Evolutionary conservation across 768 basidiomycete genomes (phyloP).

Genomic region (Mrakia blollopis): DNA sequence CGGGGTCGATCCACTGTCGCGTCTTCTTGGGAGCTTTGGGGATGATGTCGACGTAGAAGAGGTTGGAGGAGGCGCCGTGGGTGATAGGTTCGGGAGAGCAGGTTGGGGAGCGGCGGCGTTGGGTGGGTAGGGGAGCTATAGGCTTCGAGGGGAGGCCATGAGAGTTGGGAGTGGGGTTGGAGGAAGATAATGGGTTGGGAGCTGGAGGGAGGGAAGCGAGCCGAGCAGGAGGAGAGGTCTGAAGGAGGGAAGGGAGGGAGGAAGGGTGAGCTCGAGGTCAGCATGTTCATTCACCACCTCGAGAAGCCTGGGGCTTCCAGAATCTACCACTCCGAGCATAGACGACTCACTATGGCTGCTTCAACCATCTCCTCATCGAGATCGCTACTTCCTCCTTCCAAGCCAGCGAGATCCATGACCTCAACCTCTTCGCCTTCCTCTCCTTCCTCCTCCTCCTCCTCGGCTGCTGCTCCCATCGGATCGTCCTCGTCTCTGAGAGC

Average conservation of each 20-base stretch:
- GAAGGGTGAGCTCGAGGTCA: background rate
- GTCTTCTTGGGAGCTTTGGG: constrained; percentile 29
- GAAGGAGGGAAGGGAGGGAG: background rate
- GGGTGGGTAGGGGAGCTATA: background rate
- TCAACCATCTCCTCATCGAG: constrained; percentile 5
- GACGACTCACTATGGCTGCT: background rate
- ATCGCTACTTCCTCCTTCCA: background rate
- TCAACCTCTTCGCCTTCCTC: constrained; percentile 6
- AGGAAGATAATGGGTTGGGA: background rate
- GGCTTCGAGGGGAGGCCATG: background rate
- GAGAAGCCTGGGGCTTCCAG: background rate
- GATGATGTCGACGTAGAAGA: constrained; percentile 31
- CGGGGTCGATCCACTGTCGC: constrained; percentile 22
- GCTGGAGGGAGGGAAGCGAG: background rate
- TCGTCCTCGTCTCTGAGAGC: background rate
- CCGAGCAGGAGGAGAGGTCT: background rate
- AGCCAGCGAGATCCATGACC: background rate
- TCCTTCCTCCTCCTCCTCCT: background rate
- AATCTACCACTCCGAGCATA: background rate
- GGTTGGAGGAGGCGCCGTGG: background rate
- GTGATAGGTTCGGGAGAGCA: background rate
- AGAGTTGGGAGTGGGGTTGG: background rate
- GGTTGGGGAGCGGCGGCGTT: background rate
- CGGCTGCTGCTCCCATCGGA: background rate
- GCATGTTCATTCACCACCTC: background rate